phyloP scores from a whole-genome alignment of 2,329 filamentous ascomycete genomes.

The Emmonsia crescens region DNA sequence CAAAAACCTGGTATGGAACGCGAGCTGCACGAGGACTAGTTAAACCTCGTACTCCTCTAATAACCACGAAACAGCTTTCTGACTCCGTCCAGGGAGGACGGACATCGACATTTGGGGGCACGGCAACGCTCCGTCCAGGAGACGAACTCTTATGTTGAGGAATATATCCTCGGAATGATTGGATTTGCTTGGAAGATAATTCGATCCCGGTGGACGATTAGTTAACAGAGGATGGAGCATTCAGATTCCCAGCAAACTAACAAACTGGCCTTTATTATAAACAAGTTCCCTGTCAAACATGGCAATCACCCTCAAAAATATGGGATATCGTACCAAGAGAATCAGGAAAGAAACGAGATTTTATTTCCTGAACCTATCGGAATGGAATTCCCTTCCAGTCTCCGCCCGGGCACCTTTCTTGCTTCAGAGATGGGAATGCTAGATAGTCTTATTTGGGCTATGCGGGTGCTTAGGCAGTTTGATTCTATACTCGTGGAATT shows the following conservation, averaged over 20 bases:
- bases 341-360: background rate
- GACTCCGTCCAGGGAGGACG: background rate
- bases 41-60: background rate
- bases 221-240: background rate
- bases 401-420: background rate
- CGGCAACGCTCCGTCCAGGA: background rate
- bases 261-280: background rate
- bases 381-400: background rate
- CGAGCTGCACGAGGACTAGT: background rate
- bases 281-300: background rate
- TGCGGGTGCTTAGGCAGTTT: background rate
- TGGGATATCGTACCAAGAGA: background rate
- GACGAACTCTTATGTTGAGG: background rate
- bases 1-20: background rate
- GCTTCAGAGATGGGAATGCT: background rate
- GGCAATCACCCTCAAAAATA: background rate
- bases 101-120: background rate
- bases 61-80: background rate
- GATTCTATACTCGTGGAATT: background rate
- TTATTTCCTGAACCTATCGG: background rate
- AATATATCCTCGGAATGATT: background rate
- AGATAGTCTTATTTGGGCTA: background rate
- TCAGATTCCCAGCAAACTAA: background rate
- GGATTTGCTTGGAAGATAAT: background rate
- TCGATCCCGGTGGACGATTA: background rate